Conservation (phyloP, 441 rosid genomes). For the Francoa sonchifolia region DNA sequence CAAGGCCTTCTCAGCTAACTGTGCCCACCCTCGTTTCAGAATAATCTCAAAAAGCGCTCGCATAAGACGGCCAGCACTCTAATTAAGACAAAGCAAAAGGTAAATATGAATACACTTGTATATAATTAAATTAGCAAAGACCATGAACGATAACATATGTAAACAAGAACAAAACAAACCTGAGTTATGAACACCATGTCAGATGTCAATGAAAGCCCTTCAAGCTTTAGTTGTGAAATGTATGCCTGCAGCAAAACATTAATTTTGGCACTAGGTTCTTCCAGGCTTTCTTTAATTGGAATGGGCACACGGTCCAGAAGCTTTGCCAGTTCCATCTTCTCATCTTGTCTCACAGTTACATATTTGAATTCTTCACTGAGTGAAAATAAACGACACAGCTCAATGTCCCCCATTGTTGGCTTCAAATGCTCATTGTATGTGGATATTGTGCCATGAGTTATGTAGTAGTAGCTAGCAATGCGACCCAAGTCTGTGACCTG, state of each 20-base stretch:
- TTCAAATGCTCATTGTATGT: constrained; percentile 85
- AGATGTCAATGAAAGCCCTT: constrained; percentile 86
- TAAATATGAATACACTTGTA: constrained; percentile 5
- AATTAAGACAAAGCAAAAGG: constrained; percentile 9
- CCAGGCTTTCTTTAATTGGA: constrained; percentile 90
- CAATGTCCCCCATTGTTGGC: constrained; percentile 93
- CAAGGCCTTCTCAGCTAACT: constrained; percentile 78
- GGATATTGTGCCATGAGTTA: constrained; percentile 83
- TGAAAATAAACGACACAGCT: constrained; percentile 70
- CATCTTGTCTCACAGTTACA: constrained; percentile 91
- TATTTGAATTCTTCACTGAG: constrained; percentile 89
- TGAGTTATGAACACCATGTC: constrained; percentile 95
- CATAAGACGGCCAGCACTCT: constrained; percentile 91
- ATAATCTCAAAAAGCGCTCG: constrained; percentile 89
- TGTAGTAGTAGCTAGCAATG: constrained; percentile 89
- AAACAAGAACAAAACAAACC: constrained; percentile 27
- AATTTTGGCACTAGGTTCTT: constrained; percentile 93
- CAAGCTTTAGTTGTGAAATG: constrained; percentile 88
- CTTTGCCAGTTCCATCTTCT: constrained; percentile 95
- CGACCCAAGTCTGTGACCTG: constrained; percentile 96
- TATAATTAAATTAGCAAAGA: constrained; percentile 4
- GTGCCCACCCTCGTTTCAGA: constrained; percentile 92
- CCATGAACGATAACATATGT: constrained; percentile 4
- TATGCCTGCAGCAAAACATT: constrained; percentile 91
- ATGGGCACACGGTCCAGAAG: constrained; percentile 86